Evolutionary conservation across 306 rosid species (phyloP), one percentile per base, ranked within the genome.

Genomic region (Leucaena leucocephala): DNA sequence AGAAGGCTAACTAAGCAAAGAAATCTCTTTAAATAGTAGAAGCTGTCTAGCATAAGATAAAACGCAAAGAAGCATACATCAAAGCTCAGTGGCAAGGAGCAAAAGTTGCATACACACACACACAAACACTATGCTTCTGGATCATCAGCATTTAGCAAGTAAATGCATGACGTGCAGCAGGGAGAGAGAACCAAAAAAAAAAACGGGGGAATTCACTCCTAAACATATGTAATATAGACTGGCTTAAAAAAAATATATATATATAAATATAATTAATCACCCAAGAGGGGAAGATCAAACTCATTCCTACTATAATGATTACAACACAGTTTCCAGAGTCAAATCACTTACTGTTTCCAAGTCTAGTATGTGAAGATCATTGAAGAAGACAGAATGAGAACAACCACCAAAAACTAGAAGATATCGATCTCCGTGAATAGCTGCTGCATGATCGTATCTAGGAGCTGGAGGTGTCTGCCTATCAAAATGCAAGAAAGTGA

Each of bases 401-500:
- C 99, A 96, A 79, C 99, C 98, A 33, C 99, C 99, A 77, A 93
- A 96, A 78, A 96, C 76, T 67, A 91, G 83, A 85, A 96, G 96
- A 87, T 96, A 96, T 38, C 81, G 91, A 9, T 89, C 92, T 21
- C 88, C 90, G 33, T 90, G 93, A 80, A 93, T 74, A 64, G 97
- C 84, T 69, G 97, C 94, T 78, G 91, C 82, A 80, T 96, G 99
- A 86, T 96, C 99, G 7, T 86, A 96, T 85, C 98, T 91, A 52
- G 99, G 97, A 85, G 90, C 82, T 69, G 99, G 97, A 81, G 94
- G 93, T 72, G 90, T 84, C 93, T 89, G 94, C 93, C 99, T 95
- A 89, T 89, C 89, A 86, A 83, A 84, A 86, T 73, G 81, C 78
- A 89, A 83, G 46, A 79, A 88, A 85, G 74, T 70, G 65, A 73